A percentile compares a stretch with the other conserved stretches of the same genome.
Conservation (phyloP, 441 rosid genomes). For the Erysimum pusillum region DNA sequence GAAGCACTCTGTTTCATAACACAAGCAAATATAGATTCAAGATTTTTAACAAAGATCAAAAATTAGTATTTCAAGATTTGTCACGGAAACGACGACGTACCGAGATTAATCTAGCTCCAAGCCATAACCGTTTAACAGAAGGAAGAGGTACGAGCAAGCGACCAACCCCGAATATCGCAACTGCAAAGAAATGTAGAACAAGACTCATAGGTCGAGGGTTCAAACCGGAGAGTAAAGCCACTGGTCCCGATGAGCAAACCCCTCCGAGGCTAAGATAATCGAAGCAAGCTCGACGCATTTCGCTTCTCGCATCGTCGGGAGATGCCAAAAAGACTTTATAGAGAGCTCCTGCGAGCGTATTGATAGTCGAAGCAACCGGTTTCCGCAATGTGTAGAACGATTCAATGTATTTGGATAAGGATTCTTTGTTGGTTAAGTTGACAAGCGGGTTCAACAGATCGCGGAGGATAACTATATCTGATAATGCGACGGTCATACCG, state of each 20-base stretch:
- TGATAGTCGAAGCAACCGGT: conserved; percentile 71
- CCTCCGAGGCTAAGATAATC: conserved; percentile 72
- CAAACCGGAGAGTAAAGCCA: conserved; percentile 65
- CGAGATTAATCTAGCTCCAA: conserved; percentile 59
- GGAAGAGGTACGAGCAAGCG: conserved; percentile 64
- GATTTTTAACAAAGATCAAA: background rate
- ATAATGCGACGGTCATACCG: conserved; percentile 71
- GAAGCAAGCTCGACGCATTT: conserved; percentile 67
- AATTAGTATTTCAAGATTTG: background rate
- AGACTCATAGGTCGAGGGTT: conserved; percentile 63
- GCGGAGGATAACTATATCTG: conserved; percentile 67
- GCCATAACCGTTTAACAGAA: conserved; percentile 56
- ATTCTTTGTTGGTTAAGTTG: conserved; percentile 54
- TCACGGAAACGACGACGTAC: conserved; percentile 34
- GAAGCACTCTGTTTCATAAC: conserved; percentile 56
- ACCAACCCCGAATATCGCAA: conserved; percentile 64
- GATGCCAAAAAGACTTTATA: conserved; percentile 67
- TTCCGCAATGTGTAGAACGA: conserved; percentile 69
- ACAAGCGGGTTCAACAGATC: conserved; percentile 56
- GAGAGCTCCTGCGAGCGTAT: conserved; percentile 64
- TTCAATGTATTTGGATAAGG: conserved; percentile 58
- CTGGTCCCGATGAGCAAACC: conserved; percentile 56
- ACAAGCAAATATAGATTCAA: background rate
- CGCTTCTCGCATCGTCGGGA: conserved; percentile 60
- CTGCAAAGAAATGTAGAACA: conserved; percentile 68